These are phyloP conservation scores for Neocucurbitaria cava DNA, from an alignment of 2,329 filamentous ascomycete species.

Conservation along the genomic window DNA sequence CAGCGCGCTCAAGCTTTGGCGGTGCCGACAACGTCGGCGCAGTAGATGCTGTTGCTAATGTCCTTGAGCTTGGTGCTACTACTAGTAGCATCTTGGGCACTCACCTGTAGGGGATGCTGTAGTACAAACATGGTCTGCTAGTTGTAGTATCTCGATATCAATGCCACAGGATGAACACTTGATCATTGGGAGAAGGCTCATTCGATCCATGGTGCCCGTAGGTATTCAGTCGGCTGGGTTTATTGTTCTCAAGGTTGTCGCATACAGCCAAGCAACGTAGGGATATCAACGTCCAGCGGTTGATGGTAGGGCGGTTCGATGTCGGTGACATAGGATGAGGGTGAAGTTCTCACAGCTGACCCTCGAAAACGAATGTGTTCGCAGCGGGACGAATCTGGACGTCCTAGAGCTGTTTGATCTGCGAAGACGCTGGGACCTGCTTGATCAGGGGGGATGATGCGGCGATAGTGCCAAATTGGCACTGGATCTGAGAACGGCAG, in stretches of 20 bases:
- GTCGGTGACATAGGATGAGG: slow-evolving; percentile 34
- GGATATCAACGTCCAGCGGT: slow-evolving; percentile 22
- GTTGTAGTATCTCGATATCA: slow-evolving; percentile 81
- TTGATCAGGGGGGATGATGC: slow-evolving; percentile 39
- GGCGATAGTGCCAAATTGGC: slow-evolving; percentile 44
- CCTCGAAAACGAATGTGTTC: slow-evolving; percentile 26
- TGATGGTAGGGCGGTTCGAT: slow-evolving; percentile 23
- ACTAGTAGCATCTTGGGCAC: slow-evolving; percentile 37
- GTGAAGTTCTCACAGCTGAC: slow-evolving; percentile 17
- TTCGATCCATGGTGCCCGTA: slow-evolving; percentile 35
- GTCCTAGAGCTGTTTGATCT: slow-evolving; percentile 35
- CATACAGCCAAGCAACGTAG: slow-evolving; percentile 8
- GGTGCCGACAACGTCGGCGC: slow-evolving; percentile 12
- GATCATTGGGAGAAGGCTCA: slow-evolving; percentile 46
- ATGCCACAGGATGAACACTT: slow-evolving; percentile 50
- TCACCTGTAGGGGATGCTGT: slow-evolving; percentile 51
- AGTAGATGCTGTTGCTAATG: slow-evolving; percentile 24
- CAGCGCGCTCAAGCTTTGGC: slow-evolving; percentile 42
- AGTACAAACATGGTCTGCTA: slow-evolving; percentile 83
- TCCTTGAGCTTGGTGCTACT: slow-evolving; percentile 7
- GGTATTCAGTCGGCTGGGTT: slow-evolving; percentile 7
- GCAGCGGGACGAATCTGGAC: slow-evolving; percentile 32
- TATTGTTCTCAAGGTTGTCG: slow-evolving; percentile 8
- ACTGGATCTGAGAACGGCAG: slow-evolving; percentile 39
- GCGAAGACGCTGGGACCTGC: slow-evolving; percentile 33